These are phyloP conservation scores for Carex sylvatica DNA, from an alignment of 202 grass and related monocot genomes.

Conservation along the genomic window DNA sequence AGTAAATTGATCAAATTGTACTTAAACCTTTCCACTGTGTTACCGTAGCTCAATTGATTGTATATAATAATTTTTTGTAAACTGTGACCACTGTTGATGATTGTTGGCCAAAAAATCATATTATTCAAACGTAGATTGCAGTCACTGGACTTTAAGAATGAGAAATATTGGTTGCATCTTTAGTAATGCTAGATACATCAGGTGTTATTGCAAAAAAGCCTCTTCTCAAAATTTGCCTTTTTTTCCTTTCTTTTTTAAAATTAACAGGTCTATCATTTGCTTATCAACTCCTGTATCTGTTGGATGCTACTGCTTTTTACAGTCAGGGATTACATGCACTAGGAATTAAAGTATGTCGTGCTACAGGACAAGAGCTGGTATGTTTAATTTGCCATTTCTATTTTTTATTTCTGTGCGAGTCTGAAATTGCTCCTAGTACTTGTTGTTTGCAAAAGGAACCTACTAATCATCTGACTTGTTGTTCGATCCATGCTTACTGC, in stretches of 20 bases:
- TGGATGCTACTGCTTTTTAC: constrained; percentile 93
- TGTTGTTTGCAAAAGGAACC: background rate
- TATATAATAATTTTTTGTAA: too few relatives aligned
- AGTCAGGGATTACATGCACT: constrained; percentile 71
- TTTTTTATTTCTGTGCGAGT: background rate
- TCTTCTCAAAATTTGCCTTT: constrained; percentile 12
- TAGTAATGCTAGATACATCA: constrained; percentile 10
- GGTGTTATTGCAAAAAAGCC: background rate
- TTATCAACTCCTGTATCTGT: constrained; percentile 89
- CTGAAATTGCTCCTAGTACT: constrained; percentile 17
- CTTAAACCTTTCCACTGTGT: too few relatives aligned
- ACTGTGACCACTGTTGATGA: too few relatives aligned
- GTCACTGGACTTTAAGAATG: background rate
- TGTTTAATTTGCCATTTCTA: constrained; percentile 14
- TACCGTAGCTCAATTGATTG: too few relatives aligned
- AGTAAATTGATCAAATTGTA: too few relatives aligned
- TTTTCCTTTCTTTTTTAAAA: constrained; percentile 17
- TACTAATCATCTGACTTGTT: background rate
- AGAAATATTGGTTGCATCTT: background rate
- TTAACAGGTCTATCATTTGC: constrained; percentile 80
- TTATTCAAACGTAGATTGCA: background rate
- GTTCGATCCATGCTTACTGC: constrained; percentile 1
- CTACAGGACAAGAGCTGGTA: constrained; percentile 98
- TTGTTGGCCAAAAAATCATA: too few relatives aligned
- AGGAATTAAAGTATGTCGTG: constrained; percentile 90